Conservation (phyloP, 148 eudicot genomes). For the Rhododendron vialii region DNA sequence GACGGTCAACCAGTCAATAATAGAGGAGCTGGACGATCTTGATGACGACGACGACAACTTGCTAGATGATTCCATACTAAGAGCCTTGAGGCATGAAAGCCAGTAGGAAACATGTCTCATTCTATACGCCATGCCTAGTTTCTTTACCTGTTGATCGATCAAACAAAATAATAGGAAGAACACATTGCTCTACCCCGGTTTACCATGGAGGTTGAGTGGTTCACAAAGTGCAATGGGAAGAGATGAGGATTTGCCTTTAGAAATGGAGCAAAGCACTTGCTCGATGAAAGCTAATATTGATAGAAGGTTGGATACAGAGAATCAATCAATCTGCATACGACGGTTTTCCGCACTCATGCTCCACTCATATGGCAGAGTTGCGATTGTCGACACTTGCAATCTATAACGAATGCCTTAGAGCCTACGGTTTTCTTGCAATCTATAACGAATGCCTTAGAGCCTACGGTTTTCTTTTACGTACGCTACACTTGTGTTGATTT, state of each 20-base stretch:
- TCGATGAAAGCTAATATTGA: constrained; percentile 1
- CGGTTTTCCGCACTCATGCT: neutral
- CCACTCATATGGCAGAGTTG: neutral
- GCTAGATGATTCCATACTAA: constrained; percentile 43
- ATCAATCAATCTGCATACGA: neutral
- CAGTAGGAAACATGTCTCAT: constrained; percentile 17
- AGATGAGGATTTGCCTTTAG: neutral
- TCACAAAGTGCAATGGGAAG: neutral
- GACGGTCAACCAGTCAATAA: constrained; percentile 56
- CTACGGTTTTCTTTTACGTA: neutral
- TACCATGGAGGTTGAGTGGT: neutral
- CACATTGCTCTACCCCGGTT: neutral
- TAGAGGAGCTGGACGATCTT: constrained; percentile 59
- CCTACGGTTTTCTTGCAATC: neutral
- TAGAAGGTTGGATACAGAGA: neutral
- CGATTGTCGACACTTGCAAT: neutral
- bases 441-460: neutral
- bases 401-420: neutral
- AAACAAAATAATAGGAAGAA: neutral
- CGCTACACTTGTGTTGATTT: neutral
- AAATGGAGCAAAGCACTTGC: neutral
- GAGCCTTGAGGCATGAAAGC: constrained; percentile 47
- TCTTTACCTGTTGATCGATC: neutral
- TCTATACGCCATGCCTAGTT: neutral
- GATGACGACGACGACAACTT: constrained; percentile 54